A percentile compares a stretch with the other conserved stretches of the same genome.
Evolutionary conservation across 805 yeast species (phyloP).

Genomic region (Saturnispora silvae): DNA sequence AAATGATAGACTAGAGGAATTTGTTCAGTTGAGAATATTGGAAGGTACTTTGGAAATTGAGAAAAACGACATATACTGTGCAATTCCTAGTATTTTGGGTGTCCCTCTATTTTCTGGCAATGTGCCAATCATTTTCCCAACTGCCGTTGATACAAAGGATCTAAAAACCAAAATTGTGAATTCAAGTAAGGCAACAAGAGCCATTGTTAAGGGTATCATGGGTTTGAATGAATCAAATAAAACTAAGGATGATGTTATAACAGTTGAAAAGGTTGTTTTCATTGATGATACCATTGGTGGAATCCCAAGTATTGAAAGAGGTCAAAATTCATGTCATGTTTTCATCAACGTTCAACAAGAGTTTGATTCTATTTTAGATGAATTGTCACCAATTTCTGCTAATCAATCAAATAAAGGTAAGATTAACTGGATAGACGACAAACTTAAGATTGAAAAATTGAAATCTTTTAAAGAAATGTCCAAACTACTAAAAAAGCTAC

Average conservation of each 20-base stretch:
- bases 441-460: constrained; percentile 25
- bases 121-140: constrained; percentile 58
- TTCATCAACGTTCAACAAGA: constrained; percentile 81
- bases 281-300: constrained; percentile 87
- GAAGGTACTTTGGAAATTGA: constrained; percentile 29
- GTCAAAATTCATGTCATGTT: constrained; percentile 66
- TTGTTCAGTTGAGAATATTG: constrained; percentile 21
- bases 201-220: constrained; percentile 28
- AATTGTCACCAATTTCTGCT: constrained; percentile 28
- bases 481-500: constrained; percentile 37
- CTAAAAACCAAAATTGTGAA: constrained; percentile 24
- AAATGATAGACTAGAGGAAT: constrained; percentile 1
- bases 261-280: constrained; percentile 72
- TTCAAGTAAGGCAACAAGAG: constrained; percentile 32
- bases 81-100: constrained; percentile 29
- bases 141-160: constrained; percentile 29
- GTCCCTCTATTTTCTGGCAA: constrained; percentile 34
- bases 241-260: constrained; percentile 24
- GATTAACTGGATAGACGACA: constrained; percentile 6
- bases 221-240: constrained; percentile 17
- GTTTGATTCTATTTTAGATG: constrained; percentile 51
- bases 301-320: constrained; percentile 76
- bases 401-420: constrained; percentile 8
- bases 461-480: constrained; percentile 61
- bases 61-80: constrained; percentile 14